Base-by-base conservation (phyloP, 208 protist species). In the Trypanosoma grayi region DNA sequence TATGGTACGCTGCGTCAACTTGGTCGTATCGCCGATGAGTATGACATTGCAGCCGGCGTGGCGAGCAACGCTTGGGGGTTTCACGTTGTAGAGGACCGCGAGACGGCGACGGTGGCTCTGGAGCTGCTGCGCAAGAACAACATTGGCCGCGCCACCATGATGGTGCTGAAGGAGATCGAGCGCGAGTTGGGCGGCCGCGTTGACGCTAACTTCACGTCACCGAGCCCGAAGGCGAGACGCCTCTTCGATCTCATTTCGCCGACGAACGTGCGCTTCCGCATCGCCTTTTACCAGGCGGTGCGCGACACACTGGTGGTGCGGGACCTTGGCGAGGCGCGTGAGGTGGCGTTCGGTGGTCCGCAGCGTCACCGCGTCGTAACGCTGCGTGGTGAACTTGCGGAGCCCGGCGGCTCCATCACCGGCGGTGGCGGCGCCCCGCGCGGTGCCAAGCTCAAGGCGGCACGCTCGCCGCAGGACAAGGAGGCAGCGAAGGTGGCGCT, bases 31-130 rank as follows among this genome's bases (percentile, higher is more conserved):
- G 92, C 97, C 34, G 81, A 84, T 40, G 73, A 80, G 50, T 99
- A 99, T 76, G 98, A 99, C 75, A 79, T 99, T 30, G 98, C 99
- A 7, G 93, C 99, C 13, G 98, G 95, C 2, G 98, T 98, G 10
- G 97, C 95, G 8, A 95, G 92, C 43, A 97, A 95, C 46, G 78
- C 79, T n/a, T 92, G 99, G 56, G 89, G 98, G 59, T 85, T 97
- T 60, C 97, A 99, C 68, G 98, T 99, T 6, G 98, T 99, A 1
- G 97, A 99, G 53, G 98, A 91, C 43, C 86, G 86, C 4, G 72
- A 84, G 3, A 95, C 90, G 7, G 98, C 92, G 0, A 79, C 94
- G 20, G 40, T 64, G 27, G 98, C 95, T 55, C 77, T 99, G 14
- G 81, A 95, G 58, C 58, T 94, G 39, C 81, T 99, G 10, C 94